These are phyloP conservation scores for Sapria himalayana DNA, from an alignment of 345 rosid species.

Conservation along the genomic window DNA sequence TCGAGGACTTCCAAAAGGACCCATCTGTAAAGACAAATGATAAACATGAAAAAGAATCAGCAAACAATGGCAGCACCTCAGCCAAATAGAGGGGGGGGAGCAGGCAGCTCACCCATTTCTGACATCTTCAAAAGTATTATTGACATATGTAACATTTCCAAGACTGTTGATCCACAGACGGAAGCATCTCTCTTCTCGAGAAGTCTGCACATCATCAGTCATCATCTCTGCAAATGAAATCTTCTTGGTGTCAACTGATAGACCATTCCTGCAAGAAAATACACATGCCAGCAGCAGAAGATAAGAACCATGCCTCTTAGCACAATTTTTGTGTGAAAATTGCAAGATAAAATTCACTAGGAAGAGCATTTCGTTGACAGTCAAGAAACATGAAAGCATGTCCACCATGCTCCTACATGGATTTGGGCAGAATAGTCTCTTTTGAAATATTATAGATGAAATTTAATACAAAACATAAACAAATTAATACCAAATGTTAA, in stretches of 20 bases:
- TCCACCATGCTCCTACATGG: too few species aligned
- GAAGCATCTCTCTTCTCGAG: conserved; percentile 79
- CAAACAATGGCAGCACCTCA: neutral
- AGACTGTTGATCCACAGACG: conserved; percentile 88
- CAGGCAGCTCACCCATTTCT: conserved; percentile 47
- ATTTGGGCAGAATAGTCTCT: too few species aligned
- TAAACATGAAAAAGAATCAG: neutral
- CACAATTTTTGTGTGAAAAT: too few species aligned
- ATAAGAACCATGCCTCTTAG: too few species aligned
- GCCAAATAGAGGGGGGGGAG: neutral
- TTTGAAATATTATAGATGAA: too few species aligned
- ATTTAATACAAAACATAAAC: too few species aligned
- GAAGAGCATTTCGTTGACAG: too few species aligned
- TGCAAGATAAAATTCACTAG: too few species aligned
- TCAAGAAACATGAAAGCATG: too few species aligned
- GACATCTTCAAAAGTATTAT: conserved; percentile 79
- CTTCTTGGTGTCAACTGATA: conserved; percentile 42
- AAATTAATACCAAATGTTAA: too few species aligned
- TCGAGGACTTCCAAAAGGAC: conserved; percentile 79
- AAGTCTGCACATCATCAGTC: conserved; percentile 62
- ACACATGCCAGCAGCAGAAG: conserved; percentile 6
- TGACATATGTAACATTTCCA: conserved; percentile 54
- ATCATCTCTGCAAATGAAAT: conserved; percentile 81
- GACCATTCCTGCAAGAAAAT: conserved; percentile 52
- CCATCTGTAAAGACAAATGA: conserved; percentile 35